phyloP scores from a whole-genome alignment of 164 flowering plant species.

The Pachysandra terminalis region DNA sequence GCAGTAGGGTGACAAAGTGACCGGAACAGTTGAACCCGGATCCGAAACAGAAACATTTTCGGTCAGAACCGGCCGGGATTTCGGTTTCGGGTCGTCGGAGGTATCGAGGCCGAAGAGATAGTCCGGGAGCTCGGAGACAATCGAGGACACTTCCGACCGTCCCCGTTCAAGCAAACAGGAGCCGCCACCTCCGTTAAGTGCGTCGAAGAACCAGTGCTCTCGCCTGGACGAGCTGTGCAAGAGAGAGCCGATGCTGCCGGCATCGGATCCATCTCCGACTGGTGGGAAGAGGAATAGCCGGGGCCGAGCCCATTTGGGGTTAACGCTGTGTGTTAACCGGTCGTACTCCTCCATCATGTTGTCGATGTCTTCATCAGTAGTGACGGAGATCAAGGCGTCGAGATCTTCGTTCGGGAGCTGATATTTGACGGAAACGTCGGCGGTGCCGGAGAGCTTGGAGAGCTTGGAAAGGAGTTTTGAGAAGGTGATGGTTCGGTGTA shows the following conservation, averaged over 20 bases:
- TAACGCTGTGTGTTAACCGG: constrained; percentile 38
- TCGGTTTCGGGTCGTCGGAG: constrained; percentile 44
- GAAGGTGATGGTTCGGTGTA: constrained; percentile 54
- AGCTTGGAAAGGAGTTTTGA: constrained; percentile 52
- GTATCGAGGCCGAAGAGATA: constrained; percentile 80
- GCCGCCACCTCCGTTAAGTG: constrained; percentile 57
- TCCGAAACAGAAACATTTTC: constrained; percentile 56
- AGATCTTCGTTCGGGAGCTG: constrained; percentile 97
- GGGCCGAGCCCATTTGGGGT: constrained; percentile 51
- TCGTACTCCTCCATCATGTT: constrained; percentile 97
- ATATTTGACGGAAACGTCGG: constrained; percentile 61
- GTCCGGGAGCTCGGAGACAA: constrained; percentile 87
- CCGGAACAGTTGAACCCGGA: constrained; percentile 76
- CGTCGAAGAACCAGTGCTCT: constrained; percentile 82
- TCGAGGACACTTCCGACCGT: constrained; percentile 77
- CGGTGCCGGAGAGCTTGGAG: constrained; percentile 46
- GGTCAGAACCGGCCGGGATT: constrained; percentile 17
- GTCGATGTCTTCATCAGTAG: constrained; percentile 85
- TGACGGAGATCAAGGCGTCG: constrained; percentile 81
- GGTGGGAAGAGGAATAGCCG: constrained; percentile 69
- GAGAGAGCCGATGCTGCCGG: constrained; percentile 57
- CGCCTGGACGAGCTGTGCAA: constrained; percentile 66
- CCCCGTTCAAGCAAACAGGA: constrained; percentile 54
- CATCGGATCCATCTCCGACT: constrained; percentile 30
- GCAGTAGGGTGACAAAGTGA: constrained; percentile 37